Percentiles rank a stretch among this genome's conserved stretches.
Evolutionary conservation across 2,329 filamentous ascomycete genomes (phyloP).

Genomic region (Cytospora piceae): DNA sequence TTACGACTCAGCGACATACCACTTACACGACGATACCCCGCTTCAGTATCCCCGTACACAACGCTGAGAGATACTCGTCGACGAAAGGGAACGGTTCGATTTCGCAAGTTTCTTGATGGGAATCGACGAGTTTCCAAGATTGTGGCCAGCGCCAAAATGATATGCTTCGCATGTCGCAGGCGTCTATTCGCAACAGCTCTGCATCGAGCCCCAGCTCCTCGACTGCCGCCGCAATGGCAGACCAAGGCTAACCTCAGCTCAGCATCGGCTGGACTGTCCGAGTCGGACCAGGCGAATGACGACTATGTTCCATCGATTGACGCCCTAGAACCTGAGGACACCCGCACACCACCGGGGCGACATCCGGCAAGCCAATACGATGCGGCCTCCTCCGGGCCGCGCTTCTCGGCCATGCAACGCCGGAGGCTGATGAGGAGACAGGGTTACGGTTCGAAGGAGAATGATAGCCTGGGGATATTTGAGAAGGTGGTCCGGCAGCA

Average conservation of each 20-base stretch:
- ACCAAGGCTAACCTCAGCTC: constrained; percentile 8
- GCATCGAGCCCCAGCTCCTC: constrained; percentile 31
- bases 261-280: constrained; percentile 3
- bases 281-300: background rate
- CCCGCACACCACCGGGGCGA: background rate
- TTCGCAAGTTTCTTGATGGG: background rate
- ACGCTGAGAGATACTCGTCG: background rate
- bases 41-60: background rate
- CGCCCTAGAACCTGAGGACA: background rate
- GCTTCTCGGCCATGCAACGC: constrained; percentile 13
- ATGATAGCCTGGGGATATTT: constrained; percentile 22
- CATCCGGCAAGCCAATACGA: background rate
- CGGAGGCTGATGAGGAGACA: constrained; percentile 1
- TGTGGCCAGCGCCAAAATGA: background rate
- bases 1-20: background rate
- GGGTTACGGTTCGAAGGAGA: background rate
- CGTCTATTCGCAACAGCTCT: constrained; percentile 20
- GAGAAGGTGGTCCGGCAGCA: constrained; percentile 24
- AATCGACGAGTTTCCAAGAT: constrained; percentile 10
- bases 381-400: constrained; percentile 6
- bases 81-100: background rate
- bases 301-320: constrained; percentile 26
- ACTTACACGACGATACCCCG: background rate
- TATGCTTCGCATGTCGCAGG: constrained; percentile 24
- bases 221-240: constrained; percentile 22